Percentiles rank a stretch among this genome's conserved stretches.
Conservation (phyloP, 1,139 yeast species). For the Blastobotrys ciferrii region DNA sequence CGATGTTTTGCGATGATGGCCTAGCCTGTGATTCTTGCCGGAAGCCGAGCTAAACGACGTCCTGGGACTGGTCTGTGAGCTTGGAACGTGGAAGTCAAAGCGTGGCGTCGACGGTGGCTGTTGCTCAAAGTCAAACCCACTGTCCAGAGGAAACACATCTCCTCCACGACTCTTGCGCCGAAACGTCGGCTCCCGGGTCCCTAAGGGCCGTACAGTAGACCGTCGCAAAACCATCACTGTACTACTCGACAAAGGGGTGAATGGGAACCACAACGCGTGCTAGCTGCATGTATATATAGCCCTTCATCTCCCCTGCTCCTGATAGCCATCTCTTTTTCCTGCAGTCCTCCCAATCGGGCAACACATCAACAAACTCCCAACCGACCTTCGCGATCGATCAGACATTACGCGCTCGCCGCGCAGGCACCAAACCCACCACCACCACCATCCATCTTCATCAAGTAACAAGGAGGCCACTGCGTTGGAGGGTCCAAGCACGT, state of each 20-base stretch:
- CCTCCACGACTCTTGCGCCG: neutral
- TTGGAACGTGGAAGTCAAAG: slow-evolving; percentile 3
- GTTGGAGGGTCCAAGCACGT: too few relatives aligned
- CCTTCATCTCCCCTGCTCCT: neutral
- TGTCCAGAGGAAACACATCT: neutral
- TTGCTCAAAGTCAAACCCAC: neutral
- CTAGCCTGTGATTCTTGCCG: neutral
- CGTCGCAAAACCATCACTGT: slow-evolving; percentile 5
- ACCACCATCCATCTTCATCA: too few relatives aligned
- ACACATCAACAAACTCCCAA: neutral
- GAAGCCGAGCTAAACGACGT: neutral
- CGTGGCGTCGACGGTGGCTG: neutral
- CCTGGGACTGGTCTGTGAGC: slow-evolving; percentile 4
- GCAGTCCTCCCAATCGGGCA: neutral
- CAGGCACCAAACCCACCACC: too few relatives aligned
- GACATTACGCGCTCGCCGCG: neutral
- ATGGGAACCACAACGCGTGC: neutral
- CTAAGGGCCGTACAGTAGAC: slow-evolving; percentile 3
- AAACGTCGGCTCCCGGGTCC: slow-evolving; percentile 3
- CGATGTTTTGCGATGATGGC: slow-evolving; percentile 6
- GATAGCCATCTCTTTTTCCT: neutral
- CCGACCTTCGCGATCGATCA: neutral
- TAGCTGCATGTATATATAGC: neutral
- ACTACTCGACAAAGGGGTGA: too few relatives aligned
- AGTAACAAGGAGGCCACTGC: too few relatives aligned